Conservation (phyloP, 2,329 filamentous ascomycete genomes). For the Pseudogymnoascus sp. region DNA sequence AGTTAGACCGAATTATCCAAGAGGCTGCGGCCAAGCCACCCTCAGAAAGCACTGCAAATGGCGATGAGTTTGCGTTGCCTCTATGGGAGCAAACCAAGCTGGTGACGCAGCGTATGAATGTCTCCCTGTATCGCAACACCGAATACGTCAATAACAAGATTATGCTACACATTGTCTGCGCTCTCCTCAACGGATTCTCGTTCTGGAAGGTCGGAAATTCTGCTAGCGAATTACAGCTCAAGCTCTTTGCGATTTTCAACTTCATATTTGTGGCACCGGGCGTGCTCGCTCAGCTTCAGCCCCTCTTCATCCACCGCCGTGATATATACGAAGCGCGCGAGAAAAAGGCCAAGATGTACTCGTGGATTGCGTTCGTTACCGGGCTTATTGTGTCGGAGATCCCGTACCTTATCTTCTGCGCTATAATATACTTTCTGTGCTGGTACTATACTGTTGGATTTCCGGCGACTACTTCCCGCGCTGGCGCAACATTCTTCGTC, state of each 20-base stretch:
- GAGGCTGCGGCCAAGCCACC: conserved; percentile 42
- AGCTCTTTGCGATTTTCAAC: conserved; percentile 53
- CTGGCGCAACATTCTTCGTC: conserved; percentile 45
- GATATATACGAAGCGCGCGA: conserved; percentile 52
- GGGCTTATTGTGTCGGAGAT: conserved; percentile 42
- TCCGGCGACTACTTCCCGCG: conserved; percentile 22
- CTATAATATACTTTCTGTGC: conserved; percentile 39
- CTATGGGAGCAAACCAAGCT: conserved; percentile 55
- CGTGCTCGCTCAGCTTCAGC: conserved; percentile 50
- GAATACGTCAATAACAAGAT: conserved; percentile 43
- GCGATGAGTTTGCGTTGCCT: conserved; percentile 64
- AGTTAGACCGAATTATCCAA: conserved; percentile 55
- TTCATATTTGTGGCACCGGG: conserved; percentile 55
- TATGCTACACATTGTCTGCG: conserved; percentile 44
- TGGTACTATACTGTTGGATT: conserved; percentile 51
- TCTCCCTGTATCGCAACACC: conserved; percentile 54
- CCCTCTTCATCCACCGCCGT: conserved; percentile 47
- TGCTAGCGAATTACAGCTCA: conserved; percentile 43
- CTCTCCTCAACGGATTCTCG: conserved; percentile 53
- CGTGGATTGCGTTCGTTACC: conserved; percentile 50
- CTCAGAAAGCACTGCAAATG: conserved; percentile 36
- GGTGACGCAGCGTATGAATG: conserved; percentile 54
- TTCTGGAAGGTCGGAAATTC: conserved; percentile 52
- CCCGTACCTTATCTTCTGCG: conserved; percentile 37
- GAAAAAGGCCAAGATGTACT: conserved; percentile 54